phyloP scores from a whole-genome alignment of 257 asterid species.

The Solanum appendiculatum region DNA sequence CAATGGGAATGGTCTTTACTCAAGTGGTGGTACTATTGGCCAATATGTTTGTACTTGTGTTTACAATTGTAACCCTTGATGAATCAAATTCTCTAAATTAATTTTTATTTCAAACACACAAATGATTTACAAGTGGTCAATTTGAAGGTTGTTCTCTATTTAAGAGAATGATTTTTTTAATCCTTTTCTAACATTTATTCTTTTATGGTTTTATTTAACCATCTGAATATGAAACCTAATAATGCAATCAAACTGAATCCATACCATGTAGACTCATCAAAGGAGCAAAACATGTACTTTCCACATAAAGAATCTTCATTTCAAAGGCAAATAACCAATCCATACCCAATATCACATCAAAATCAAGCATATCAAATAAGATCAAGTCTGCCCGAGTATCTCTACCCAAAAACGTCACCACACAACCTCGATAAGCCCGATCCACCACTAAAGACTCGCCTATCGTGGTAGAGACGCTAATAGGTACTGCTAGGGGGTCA shows the following conservation, averaged over 20 bases:
- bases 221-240: neutral
- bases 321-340: fast-evolving
- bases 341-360: too few relatives aligned
- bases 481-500: too few relatives aligned
- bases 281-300: neutral
- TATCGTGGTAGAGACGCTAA: too few relatives aligned
- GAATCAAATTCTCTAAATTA: neutral
- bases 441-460: too few relatives aligned
- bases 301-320: neutral
- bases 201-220: neutral
- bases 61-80: neutral
- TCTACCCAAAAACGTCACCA: too few relatives aligned
- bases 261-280: too few relatives aligned
- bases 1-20: neutral
- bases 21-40: neutral
- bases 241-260: neutral
- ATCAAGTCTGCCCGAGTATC: too few relatives aligned
- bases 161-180: neutral
- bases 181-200: neutral
- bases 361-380: too few relatives aligned
- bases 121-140: neutral
- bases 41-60: neutral
- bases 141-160: neutral
- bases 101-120: neutral
- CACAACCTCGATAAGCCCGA: too few relatives aligned